Conservation (phyloP, 2,329 filamentous ascomycete genomes). For the Parastagonospora nodorum region DNA sequence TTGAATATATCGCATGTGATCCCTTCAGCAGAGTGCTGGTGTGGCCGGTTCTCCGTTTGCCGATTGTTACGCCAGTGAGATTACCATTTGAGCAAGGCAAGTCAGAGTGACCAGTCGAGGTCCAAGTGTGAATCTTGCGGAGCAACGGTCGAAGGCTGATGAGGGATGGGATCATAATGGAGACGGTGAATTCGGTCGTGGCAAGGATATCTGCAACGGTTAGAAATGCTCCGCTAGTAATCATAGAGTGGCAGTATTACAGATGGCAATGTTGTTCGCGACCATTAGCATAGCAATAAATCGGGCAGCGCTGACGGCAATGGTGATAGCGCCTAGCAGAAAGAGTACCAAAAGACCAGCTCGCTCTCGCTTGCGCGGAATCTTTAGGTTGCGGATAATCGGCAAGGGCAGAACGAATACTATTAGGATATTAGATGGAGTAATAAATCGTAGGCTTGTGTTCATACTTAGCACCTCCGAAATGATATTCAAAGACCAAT, state of each 20-base stretch:
- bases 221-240: background rate
- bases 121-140: slow-evolving; percentile 1
- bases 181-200: slow-evolving; percentile 5
- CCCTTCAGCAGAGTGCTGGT: background rate
- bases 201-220: slow-evolving; percentile 7
- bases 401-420: slow-evolving; percentile 6
- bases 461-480: slow-evolving; percentile 10
- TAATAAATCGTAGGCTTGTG: no score
- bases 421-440: background rate
- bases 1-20: background rate
- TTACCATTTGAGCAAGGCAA: background rate
- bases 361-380: slow-evolving; percentile 3
- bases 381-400: background rate
- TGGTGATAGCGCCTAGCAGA: slow-evolving; percentile 5
- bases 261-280: slow-evolving; percentile 7
- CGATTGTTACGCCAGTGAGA: background rate
- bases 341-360: slow-evolving; percentile 6
- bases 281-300: slow-evolving; percentile 4
- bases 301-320: slow-evolving; percentile 4
- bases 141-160: slow-evolving; percentile 7
- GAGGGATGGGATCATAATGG: slow-evolving; percentile 9
- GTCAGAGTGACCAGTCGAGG: background rate
- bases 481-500: slow-evolving; percentile 13
- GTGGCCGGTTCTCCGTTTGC: background rate
- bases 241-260: background rate